These are phyloP conservation scores for Hanseniaspora sp. DNA, from an alignment of 1,139 yeast species.

Conservation along the genomic window DNA sequence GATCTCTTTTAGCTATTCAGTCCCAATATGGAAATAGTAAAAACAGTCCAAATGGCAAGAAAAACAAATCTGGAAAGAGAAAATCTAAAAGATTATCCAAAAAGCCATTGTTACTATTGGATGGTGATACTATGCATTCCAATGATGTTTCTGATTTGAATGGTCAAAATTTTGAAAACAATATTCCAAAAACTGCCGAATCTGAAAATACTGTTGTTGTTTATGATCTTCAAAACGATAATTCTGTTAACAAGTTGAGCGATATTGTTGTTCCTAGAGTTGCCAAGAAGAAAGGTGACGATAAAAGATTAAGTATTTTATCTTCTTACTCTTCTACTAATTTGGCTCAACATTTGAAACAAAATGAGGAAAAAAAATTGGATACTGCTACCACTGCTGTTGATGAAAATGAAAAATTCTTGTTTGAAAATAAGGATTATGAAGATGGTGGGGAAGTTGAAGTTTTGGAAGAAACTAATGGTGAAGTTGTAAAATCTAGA, in stretches of 20 bases:
- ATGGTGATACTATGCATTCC: not conserved
- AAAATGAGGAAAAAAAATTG: not conserved
- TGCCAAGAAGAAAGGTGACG: constrained; percentile 52
- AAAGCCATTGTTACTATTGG: not conserved
- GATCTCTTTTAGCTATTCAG: constrained; percentile 14
- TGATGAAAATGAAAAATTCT: constrained; percentile 11
- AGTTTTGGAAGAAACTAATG: constrained; percentile 10
- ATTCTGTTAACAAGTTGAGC: constrained; percentile 37
- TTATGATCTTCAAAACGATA: constrained; percentile 22
- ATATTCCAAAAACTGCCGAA: constrained; percentile 8
- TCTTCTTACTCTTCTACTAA: constrained; percentile 60
- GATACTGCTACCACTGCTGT: constrained; percentile 15
- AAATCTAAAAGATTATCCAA: constrained; percentile 7
- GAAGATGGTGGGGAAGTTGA: constrained; percentile 10
- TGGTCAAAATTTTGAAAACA: not conserved
- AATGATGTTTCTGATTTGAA: not conserved
- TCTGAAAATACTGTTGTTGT: constrained; percentile 25
- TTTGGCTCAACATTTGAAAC: constrained; percentile 28
- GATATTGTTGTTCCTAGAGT: constrained; percentile 60
- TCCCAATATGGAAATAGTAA: constrained; percentile 8
- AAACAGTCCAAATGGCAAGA: not conserved
- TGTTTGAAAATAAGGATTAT: constrained; percentile 13
- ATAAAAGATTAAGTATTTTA: constrained; percentile 57
- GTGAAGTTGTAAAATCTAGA: constrained; percentile 9
- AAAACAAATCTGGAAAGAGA: constrained; percentile 2